Percentiles rank a stretch among this genome's conserved stretches.
Conservation (phyloP, 1,284 basidiomycete species). For the Ceratobasidium sp. region DNA sequence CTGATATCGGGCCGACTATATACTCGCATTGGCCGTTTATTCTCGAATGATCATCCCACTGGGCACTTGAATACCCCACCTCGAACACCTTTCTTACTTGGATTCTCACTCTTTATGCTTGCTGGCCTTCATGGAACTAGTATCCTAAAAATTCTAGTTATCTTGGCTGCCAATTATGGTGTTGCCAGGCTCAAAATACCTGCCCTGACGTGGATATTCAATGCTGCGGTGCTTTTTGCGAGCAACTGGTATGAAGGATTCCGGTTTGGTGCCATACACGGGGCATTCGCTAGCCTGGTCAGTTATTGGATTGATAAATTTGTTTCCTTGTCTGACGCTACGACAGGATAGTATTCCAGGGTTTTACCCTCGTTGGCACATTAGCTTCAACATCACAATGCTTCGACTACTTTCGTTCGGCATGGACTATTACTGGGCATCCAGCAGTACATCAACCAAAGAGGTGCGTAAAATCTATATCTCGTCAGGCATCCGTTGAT, state of each 20-base stretch:
- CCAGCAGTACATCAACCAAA: slow-evolving; percentile 49
- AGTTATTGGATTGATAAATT: slow-evolving; percentile 41
- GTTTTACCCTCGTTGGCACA: slow-evolving; percentile 87
- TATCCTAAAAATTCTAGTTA: slow-evolving; percentile 75
- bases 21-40: slow-evolving; percentile 46
- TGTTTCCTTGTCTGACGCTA: slow-evolving; percentile 1
- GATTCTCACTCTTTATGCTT: slow-evolving; percentile 73
- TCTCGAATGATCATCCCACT: slow-evolving; percentile 38
- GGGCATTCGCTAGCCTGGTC: slow-evolving; percentile 63
- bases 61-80: slow-evolving; percentile 49
- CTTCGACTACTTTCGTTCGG: slow-evolving; percentile 91
- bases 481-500: neutral
- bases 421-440: slow-evolving; percentile 91
- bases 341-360: slow-evolving; percentile 72
- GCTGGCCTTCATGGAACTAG: slow-evolving; percentile 87
- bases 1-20: slow-evolving; percentile 53
- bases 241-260: slow-evolving; percentile 85
- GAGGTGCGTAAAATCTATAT: slow-evolving; percentile 58
- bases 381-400: slow-evolving; percentile 97
- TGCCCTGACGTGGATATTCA: slow-evolving; percentile 76
- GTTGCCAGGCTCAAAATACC: slow-evolving; percentile 64
- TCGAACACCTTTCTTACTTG: slow-evolving; percentile 58
- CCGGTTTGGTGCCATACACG: slow-evolving; percentile 63
- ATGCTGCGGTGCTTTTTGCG: slow-evolving; percentile 73
- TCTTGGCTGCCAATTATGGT: slow-evolving; percentile 74